Percentiles rank a stretch among this genome's conserved stretches.
phyloP scores from a whole-genome alignment of 192 early-diverging fungal genomes.

The Gaertneriomyces sp. region DNA sequence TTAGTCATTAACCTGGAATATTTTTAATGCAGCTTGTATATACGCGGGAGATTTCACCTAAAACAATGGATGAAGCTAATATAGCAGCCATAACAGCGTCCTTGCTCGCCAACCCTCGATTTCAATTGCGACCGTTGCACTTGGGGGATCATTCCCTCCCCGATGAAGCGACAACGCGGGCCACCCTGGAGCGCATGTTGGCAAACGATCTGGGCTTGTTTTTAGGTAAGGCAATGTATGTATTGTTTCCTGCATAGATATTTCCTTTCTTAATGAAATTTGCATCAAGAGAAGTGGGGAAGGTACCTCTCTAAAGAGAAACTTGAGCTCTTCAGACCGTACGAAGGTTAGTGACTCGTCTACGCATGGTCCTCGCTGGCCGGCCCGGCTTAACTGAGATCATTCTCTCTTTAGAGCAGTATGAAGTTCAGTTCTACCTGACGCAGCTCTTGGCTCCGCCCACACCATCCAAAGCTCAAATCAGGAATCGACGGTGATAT shows the following conservation, averaged over 20 bases:
- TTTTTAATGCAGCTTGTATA: no score
- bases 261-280: neutral
- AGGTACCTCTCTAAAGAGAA: neutral
- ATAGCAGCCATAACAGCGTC: neutral
- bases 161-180: neutral
- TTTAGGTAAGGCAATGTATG: neutral
- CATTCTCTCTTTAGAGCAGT: constrained; percentile 1
- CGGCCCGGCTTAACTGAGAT: no score
- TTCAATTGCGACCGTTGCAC: neutral
- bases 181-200: neutral
- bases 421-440: constrained; percentile 14
- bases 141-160: neutral
- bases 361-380: neutral
- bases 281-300: constrained; percentile 19
- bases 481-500: constrained; percentile 14
- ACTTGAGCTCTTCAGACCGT: neutral
- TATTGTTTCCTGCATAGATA: neutral
- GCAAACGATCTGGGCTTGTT: neutral
- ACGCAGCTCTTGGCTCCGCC: neutral
- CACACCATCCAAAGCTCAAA: constrained; percentile 11
- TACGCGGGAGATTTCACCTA: no score
- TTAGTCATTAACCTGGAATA: no score
- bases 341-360: neutral
- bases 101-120: constrained; percentile 3
- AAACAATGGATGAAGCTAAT: neutral